These are phyloP conservation scores for Begonia masoniana DNA, from an alignment of 306 rosid genomes.

Conservation along the genomic window DNA sequence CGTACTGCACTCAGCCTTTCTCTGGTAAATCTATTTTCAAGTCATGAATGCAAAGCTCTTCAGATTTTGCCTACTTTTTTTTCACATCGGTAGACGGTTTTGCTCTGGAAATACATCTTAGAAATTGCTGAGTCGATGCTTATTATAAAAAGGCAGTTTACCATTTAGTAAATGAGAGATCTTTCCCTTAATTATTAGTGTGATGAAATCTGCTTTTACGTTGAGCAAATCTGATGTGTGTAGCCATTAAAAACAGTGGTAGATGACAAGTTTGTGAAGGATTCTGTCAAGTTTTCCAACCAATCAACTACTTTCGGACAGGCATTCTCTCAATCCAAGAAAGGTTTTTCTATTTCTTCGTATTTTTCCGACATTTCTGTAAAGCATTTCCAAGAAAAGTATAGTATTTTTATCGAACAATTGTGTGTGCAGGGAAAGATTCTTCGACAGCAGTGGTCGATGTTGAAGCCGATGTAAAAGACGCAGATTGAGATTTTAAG, in stretches of 20 bases:
- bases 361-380: neutral
- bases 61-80: too few relatives aligned
- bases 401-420: too few relatives aligned
- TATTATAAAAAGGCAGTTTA: too few relatives aligned
- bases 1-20: slow-evolving; percentile 86
- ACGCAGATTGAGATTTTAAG: slow-evolving; percentile 48
- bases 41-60: too few relatives aligned
- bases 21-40: slow-evolving; percentile 50
- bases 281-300: slow-evolving; percentile 64
- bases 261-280: slow-evolving; percentile 75
- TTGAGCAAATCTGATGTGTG: too few relatives aligned
- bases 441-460: slow-evolving; percentile 55
- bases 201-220: too few relatives aligned
- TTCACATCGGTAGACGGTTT: too few relatives aligned
- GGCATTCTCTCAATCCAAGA: slow-evolving; percentile 52
- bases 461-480: slow-evolving; percentile 86
- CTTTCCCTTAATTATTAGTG: too few relatives aligned
- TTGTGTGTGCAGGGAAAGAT: slow-evolving; percentile 47
- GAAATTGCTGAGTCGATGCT: too few relatives aligned
- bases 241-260: slow-evolving; percentile 33
- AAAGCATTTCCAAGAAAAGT: too few relatives aligned
- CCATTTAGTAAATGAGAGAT: too few relatives aligned
- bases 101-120: too few relatives aligned
- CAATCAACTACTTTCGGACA: slow-evolving; percentile 72
- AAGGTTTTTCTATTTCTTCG: slow-evolving; percentile 31